Evolutionary conservation across 441 rosid genomes (phyloP), one percentile per base, ranked within the genome.

Genomic region (Euphorbia corollata): DNA sequence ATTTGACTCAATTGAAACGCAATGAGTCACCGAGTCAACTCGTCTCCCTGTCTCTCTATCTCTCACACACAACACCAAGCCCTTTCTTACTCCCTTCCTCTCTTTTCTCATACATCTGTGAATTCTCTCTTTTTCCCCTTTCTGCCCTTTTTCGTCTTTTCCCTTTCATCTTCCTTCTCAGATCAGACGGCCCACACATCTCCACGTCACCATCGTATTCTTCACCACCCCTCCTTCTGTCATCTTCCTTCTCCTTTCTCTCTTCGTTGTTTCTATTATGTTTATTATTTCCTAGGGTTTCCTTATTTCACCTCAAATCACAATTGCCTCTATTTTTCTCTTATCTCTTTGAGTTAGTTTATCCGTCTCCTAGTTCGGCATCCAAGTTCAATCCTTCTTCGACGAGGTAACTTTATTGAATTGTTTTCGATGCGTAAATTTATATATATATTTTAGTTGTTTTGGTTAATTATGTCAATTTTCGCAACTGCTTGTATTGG

Each of bases 151-250:
- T 90, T 80, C 34, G 97, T 92, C 97, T 75, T 86, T 92, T 86
- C 80, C 64, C 23, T 16, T 7, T n/a, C 19, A 34, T 72, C 65
- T 64, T 54, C 68, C 55, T 68, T 48, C 10, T 60, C 58, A 9
- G 54, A 87, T 86, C 95, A 71, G 78, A 88, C 90, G 91, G 90
- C 75, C 79, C 86, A 56, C 72, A 45, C 75, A 58, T 51, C 41
- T 77, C 92, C 93, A 92, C 97, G 93, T 89, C 92, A 82, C 71
- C 89, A 70, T 81, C 96, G 93, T 85, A 97, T 83, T 86, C 97
- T 81, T 79, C 97, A 76, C 75, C 83, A 63, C 77, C 69, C 48
- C 73, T 61, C 61, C 54, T 64, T 62, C 69, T 67, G 64, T 70
- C 76, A 59, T 68, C 84, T 65, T 67, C 77, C 38, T 69, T 64